Conservation (phyloP, 495 filamentous ascomycete genomes). For the Letharia lupina region DNA sequence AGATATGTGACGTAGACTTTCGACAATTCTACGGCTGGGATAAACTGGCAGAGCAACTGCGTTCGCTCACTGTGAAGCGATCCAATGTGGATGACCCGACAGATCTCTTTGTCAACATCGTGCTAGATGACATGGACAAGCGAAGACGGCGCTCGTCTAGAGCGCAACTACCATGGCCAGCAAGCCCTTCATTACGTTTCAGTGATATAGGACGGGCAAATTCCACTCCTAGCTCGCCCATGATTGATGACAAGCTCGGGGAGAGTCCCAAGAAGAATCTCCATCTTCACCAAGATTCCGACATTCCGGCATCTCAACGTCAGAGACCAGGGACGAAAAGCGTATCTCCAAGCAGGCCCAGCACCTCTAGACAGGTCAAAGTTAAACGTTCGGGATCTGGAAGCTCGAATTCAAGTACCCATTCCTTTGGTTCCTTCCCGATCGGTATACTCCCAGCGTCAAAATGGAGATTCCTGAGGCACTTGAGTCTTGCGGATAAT, state of each 20-base stretch:
- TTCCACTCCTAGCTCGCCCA: constrained; percentile 59
- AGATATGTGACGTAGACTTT: constrained; percentile 92
- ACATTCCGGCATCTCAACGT: constrained; percentile 33
- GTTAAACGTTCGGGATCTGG: constrained; percentile 83
- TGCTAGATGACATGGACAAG: constrained; percentile 92
- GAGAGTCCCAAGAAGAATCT: constrained; percentile 37
- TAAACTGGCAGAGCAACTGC: constrained; percentile 78
- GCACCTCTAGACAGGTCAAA: constrained; percentile 66
- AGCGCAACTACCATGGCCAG: constrained; percentile 52
- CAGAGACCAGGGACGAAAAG: constrained; percentile 54
- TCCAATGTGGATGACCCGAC: constrained; percentile 81
- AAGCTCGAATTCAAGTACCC: constrained; percentile 81
- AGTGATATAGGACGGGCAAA: constrained; percentile 48
- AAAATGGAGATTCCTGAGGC: constrained; percentile 91
- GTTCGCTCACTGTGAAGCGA: constrained; percentile 81
- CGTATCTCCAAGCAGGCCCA: constrained; percentile 68
- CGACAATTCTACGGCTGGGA: constrained; percentile 98
- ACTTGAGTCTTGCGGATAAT: constrained; percentile 88
- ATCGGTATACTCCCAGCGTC: constrained; percentile 61
- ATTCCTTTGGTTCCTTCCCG: constrained; percentile 55
- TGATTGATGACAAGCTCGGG: constrained; percentile 39
- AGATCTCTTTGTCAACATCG: constrained; percentile 83
- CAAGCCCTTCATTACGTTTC: constrained; percentile 51
- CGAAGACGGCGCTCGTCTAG: constrained; percentile 81
- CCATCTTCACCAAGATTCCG: constrained; percentile 47